Evolutionary conservation across 345 rosid species (phyloP).

Genomic region (Eucalyptus brandiana): DNA sequence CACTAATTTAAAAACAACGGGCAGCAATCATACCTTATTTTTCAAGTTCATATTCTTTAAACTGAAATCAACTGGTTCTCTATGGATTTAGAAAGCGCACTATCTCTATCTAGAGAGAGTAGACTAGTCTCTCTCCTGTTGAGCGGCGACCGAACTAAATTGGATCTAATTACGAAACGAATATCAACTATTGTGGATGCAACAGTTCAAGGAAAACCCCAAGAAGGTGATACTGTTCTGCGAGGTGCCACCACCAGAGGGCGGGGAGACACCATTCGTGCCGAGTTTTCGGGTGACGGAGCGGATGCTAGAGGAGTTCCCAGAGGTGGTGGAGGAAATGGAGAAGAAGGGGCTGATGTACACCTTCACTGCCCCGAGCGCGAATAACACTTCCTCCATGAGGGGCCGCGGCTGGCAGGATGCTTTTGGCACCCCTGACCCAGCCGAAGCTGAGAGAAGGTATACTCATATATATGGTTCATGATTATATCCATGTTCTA

Average conservation of each 20-base stretch:
- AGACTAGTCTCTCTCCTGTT: background rate
- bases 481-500: background rate
- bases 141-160: background rate
- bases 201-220: conserved; percentile 40
- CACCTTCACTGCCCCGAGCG: conserved; percentile 30
- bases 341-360: conserved; percentile 44
- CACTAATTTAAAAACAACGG: background rate
- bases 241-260: conserved; percentile 57
- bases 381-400: conserved; percentile 36
- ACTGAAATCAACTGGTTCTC: background rate
- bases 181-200: background rate
- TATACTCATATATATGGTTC: background rate
- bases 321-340: conserved; percentile 44
- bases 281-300: conserved; percentile 61
- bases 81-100: background rate
- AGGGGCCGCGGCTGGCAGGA: conserved; percentile 74
- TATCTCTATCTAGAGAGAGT: background rate
- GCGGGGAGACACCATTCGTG: conserved; percentile 66
- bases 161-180: background rate
- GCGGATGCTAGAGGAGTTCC: conserved; percentile 47
- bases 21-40: background rate
- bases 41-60: background rate
- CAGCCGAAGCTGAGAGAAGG: conserved; percentile 38
- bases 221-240: conserved; percentile 44
- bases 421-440: conserved; percentile 44